These are phyloP conservation scores for Rubus parviflorus DNA, from an alignment of 306 rosid genomes.

Conservation along the genomic window DNA sequence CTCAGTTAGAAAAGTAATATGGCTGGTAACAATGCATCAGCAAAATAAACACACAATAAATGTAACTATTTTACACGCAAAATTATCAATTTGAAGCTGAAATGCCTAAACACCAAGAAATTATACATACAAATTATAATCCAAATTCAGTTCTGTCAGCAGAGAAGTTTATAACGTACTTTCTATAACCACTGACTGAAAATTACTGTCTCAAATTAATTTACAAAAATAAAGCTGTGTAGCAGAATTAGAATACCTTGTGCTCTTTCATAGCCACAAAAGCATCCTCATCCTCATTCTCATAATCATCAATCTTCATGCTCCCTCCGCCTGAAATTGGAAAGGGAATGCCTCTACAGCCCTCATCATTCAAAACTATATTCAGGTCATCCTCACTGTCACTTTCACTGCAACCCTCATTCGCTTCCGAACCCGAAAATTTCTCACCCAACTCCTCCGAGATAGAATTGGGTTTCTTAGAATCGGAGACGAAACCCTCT, in stretches of 20 bases:
- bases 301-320: conserved; percentile 19
- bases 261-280: conserved; percentile 18
- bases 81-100: not conserved
- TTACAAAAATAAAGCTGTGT: too few species aligned
- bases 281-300: conserved; percentile 18
- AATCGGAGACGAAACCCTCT: conserved; percentile 12
- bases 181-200: not conserved
- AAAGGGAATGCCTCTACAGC: conserved; percentile 14
- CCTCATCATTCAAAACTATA: conserved; percentile 64
- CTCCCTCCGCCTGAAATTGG: conserved; percentile 18
- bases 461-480: conserved; percentile 7
- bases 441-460: conserved; percentile 15
- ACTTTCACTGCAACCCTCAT: conserved; percentile 32
- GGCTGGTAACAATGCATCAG: not conserved
- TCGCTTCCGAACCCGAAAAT: conserved; percentile 12
- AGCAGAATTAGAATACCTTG: conserved; percentile 13
- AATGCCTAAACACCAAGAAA: not conserved
- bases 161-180: not conserved
- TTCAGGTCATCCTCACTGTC: conserved; percentile 68
- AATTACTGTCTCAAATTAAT: not conserved
- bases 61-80: not conserved
- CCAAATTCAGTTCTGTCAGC: not conserved
- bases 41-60: not conserved
- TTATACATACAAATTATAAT: not conserved
- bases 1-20: not conserved